Base-by-base conservation (phyloP, 345 rosid species). In the Clarkia xantiana region DNA sequence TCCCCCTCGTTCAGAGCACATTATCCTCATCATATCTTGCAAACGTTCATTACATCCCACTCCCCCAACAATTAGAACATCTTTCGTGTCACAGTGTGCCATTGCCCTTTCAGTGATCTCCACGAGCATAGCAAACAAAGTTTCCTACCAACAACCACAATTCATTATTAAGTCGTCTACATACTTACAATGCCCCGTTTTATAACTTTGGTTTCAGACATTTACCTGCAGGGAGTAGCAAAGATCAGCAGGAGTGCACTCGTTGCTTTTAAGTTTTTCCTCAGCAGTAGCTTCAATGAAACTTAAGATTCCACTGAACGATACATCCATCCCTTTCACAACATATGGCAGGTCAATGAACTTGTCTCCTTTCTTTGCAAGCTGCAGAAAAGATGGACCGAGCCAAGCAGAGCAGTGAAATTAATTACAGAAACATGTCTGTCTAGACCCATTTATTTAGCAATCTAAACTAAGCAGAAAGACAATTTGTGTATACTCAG, bases 281-380 rank as follows among this genome's bases (percentile, higher is more conserved):
- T 62, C 83, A 0, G 96, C 71, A 3, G 90, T 77, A 19, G 86
- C 71, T 75, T 91, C 95, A 1, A 84, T 91, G 51, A 66, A 91
- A 68, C 96, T 91, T 65, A 91, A 72, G 53, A 91, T 84, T 56
- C 98, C 98, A 11, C 96, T 91, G 45, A 91, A 86, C 2, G 96
- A 87, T 40, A 87, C 96, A 72, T 91, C 94, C 98, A 91, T 91
- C 46, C 98, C 96, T 77, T 91, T 87, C 42, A 91, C 96, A 56
- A 74, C 94, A 45, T 84, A 87, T 2, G 99, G 99, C 18, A 91
- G 82, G 60, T 87, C 96, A 9, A 87, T 76, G 69, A 91, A 87
- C 40, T 78, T 57, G 9, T 82, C 95, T 43, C 98, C 98, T 68
- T 84, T 84, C 81, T 91, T 91, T 0, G 96, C 98, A 49, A 91